phyloP scores from a whole-genome alignment of 139 green algal genomes.

The Chlamydomonas sphaeroides region DNA sequence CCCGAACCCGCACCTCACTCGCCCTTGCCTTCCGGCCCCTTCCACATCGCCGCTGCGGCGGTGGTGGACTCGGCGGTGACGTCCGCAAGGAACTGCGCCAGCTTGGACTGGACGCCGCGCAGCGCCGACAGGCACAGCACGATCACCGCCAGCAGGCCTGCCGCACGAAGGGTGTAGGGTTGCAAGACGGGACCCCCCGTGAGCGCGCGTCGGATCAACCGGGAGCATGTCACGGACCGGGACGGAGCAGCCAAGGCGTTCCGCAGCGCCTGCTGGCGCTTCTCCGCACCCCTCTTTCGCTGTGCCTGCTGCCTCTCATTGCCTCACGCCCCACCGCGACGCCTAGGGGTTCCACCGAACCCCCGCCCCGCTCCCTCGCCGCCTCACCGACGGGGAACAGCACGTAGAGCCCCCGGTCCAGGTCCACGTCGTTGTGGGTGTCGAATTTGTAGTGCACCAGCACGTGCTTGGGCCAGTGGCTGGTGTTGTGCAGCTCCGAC shows the following conservation, averaged over 20 bases:
- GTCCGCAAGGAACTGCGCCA: slow-evolving; percentile 53
- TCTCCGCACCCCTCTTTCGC: no score
- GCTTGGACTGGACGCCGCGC: slow-evolving; percentile 41
- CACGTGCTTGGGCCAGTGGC: slow-evolving; percentile 84
- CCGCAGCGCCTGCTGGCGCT: no score
- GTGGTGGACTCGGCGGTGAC: slow-evolving; percentile 33
- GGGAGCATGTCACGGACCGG: no score
- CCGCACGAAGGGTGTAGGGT: no score
- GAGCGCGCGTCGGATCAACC: no score
- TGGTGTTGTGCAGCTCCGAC: slow-evolving; percentile 67
- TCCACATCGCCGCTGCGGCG: slow-evolving; percentile 32
- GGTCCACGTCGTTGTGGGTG: slow-evolving; percentile 63
- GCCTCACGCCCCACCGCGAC: no score
- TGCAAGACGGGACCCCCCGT: no score
- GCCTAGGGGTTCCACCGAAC: no score
- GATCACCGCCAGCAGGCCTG: slow-evolving; percentile 35
- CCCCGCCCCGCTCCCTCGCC: neutral
- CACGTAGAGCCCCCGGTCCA: slow-evolving; percentile 65
- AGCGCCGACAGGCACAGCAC: slow-evolving; percentile 27
- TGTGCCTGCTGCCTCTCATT: no score
- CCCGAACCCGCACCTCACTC: no score
- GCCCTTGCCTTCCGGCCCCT: slow-evolving; percentile 32
- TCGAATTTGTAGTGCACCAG: slow-evolving; percentile 71
- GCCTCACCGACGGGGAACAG: slow-evolving; percentile 59
- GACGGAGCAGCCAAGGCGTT: no score